These are phyloP conservation scores for Arabidopsis hybrid DNA, from an alignment of 441 rosid genomes.

Conservation along the genomic window DNA sequence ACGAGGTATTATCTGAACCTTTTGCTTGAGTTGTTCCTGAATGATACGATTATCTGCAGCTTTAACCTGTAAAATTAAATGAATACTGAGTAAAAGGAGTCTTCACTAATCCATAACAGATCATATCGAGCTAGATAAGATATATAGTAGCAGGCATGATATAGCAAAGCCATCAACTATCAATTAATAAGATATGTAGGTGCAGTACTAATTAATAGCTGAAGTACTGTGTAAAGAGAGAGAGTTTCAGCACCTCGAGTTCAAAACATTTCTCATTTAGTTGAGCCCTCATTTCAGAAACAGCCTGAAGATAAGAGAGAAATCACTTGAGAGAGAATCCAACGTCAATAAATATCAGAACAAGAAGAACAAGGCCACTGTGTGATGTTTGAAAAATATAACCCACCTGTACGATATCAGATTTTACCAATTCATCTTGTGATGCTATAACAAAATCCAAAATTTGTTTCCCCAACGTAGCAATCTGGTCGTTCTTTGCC, in stretches of 20 bases:
- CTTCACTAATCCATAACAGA: background rate
- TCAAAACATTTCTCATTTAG: slow-evolving; percentile 95
- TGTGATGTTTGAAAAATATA: slow-evolving; percentile 30
- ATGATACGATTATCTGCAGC: slow-evolving; percentile 91
- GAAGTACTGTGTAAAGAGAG: slow-evolving; percentile 23
- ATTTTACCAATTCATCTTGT: slow-evolving; percentile 62
- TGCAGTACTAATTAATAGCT: slow-evolving; percentile 6
- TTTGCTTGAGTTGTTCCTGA: slow-evolving; percentile 91
- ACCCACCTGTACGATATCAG: slow-evolving; percentile 72
- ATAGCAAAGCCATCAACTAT: background rate
- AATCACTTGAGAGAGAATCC: slow-evolving; percentile 12
- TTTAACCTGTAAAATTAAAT: slow-evolving; percentile 71
- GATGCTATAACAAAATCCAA: slow-evolving; percentile 67
- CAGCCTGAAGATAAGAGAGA: slow-evolving; percentile 57
- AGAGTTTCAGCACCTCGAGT: slow-evolving; percentile 77
- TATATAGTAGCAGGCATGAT: background rate
- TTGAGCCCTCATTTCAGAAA: slow-evolving; percentile 79
- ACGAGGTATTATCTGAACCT: slow-evolving; percentile 56
- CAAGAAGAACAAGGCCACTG: slow-evolving; percentile 26
- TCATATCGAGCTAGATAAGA: slow-evolving; percentile 4
- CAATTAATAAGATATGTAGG: background rate
- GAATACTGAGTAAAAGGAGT: background rate
- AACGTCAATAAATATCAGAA: slow-evolving; percentile 28
- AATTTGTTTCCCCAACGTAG: slow-evolving; percentile 81
- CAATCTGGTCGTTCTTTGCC: slow-evolving; percentile 77